These are phyloP conservation scores for Eucalyptus polybractea DNA, from an alignment of 345 rosid species.

Conservation along the genomic window DNA sequence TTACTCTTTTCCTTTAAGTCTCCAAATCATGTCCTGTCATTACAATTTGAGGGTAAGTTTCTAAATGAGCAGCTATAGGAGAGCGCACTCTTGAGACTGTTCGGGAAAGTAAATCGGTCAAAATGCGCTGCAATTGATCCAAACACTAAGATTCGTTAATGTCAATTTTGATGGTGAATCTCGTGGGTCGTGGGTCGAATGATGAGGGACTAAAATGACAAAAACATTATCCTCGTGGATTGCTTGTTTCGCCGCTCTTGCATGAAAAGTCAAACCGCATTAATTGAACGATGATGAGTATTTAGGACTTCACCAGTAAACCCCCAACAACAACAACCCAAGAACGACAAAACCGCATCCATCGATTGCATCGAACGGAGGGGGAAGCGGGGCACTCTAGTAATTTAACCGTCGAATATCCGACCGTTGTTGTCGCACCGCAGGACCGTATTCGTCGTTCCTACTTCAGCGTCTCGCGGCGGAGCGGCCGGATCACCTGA, in stretches of 20 bases:
- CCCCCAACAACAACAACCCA: neutral
- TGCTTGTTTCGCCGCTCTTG: neutral
- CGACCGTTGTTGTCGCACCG: neutral
- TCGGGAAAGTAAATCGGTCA: neutral
- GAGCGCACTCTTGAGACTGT: fast-evolving
- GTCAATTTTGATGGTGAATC: no score
- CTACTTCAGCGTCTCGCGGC: neutral
- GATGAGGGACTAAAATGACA: neutral
- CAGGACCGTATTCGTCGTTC: neutral
- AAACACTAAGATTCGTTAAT: fast-evolving
- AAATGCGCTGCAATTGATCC: neutral
- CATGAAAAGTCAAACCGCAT: neutral
- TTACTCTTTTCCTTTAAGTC: neutral
- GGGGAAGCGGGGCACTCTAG: neutral
- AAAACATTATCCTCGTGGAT: neutral
- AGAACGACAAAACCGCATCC: neutral
- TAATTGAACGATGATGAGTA: neutral
- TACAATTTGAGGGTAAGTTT: neutral
- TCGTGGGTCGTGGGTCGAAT: no score
- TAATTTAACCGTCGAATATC: neutral
- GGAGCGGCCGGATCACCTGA: neutral
- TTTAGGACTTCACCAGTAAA: neutral
- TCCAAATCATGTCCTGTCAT: neutral
- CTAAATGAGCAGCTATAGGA: neutral
- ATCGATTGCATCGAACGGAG: neutral